Evolutionary conservation across 2,329 filamentous ascomycete species (phyloP).

Genomic region (Bipolaris zeicola): DNA sequence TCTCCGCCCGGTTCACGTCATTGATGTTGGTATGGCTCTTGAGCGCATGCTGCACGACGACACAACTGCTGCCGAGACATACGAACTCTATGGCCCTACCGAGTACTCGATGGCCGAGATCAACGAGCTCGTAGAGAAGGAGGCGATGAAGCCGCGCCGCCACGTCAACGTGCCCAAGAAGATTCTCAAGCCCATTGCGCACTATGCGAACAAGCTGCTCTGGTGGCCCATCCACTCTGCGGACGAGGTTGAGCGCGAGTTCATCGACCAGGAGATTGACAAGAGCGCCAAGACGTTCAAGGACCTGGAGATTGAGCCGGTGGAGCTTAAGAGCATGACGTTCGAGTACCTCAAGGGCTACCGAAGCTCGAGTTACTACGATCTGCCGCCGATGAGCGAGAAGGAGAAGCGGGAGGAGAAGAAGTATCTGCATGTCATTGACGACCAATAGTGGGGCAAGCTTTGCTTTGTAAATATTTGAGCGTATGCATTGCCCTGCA

Average conservation of each 20-base stretch:
- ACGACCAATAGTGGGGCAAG: constrained; percentile 43
- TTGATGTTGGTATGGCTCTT: constrained; percentile 87
- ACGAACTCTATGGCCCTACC: constrained; percentile 90
- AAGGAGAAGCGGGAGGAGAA: constrained; percentile 93
- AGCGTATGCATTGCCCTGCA: constrained; percentile 20
- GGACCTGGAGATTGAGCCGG: constrained; percentile 87
- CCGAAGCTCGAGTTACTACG: constrained; percentile 86
- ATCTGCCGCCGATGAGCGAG: constrained; percentile 92
- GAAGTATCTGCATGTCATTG: constrained; percentile 88
- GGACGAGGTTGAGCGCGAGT: constrained; percentile 90
- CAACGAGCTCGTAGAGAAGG: constrained; percentile 82
- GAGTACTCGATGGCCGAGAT: constrained; percentile 91
- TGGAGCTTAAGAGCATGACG: constrained; percentile 82
- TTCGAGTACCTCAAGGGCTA: constrained; percentile 96
- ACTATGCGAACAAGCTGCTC: constrained; percentile 76
- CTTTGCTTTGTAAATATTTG: constrained; percentile 39
- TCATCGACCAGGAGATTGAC: constrained; percentile 91
- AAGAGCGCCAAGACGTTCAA: constrained; percentile 91
- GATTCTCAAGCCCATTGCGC: constrained; percentile 75
- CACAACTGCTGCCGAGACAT: constrained; percentile 86
- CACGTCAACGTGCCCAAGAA: constrained; percentile 90
- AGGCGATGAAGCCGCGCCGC: constrained; percentile 87
- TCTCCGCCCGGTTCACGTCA: constrained; percentile 88
- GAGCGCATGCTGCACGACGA: constrained; percentile 93
- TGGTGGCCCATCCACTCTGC: constrained; percentile 88